These are phyloP conservation scores for Lablab purpureus DNA, from an alignment of 306 rosid species.

Conservation along the genomic window DNA sequence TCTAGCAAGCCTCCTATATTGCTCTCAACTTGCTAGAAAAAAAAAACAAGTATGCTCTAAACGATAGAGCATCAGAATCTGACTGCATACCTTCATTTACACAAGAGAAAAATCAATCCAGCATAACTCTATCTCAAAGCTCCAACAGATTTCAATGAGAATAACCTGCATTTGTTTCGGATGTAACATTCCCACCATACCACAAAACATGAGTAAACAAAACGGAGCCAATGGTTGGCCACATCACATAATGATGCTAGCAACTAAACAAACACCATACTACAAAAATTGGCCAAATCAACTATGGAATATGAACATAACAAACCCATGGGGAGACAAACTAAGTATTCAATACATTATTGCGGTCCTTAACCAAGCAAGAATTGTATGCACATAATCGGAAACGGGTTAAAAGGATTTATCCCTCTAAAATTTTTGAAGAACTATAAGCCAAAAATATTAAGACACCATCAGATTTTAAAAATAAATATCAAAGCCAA, in stretches of 20 bases:
- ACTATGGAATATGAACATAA: slow-evolving; percentile 38
- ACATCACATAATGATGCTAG: slow-evolving; percentile 53
- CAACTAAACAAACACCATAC: slow-evolving; percentile 40
- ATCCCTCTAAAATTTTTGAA: slow-evolving; percentile 13
- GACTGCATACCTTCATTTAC: slow-evolving; percentile 82
- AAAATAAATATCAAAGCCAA: slow-evolving; percentile 38
- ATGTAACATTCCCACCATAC: slow-evolving; percentile 79
- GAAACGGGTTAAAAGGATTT: slow-evolving; percentile 36
- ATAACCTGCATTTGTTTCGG: slow-evolving; percentile 82
- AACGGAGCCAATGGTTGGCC: slow-evolving; percentile 59
- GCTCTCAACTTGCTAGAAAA: slow-evolving; percentile 51
- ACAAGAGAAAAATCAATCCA: slow-evolving; percentile 77
- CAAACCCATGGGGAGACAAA: slow-evolving; percentile 33
- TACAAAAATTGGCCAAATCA: slow-evolving; percentile 38
- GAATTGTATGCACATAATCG: slow-evolving; percentile 37
- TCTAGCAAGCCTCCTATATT: slow-evolving; percentile 50
- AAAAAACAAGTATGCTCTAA: slow-evolving; percentile 57
- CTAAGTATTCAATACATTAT: slow-evolving; percentile 31
- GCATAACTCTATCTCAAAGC: slow-evolving; percentile 79
- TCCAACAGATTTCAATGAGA: slow-evolving; percentile 76
- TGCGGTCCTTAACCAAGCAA: slow-evolving; percentile 17
- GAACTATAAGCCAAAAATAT: slow-evolving; percentile 9
- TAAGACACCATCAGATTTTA: slow-evolving; percentile 39
- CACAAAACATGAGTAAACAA: slow-evolving; percentile 65
- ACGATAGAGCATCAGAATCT: slow-evolving; percentile 63